phyloP scores from a whole-genome alignment of 139 green algal genomes.

The Diplosphaera chodatii region DNA sequence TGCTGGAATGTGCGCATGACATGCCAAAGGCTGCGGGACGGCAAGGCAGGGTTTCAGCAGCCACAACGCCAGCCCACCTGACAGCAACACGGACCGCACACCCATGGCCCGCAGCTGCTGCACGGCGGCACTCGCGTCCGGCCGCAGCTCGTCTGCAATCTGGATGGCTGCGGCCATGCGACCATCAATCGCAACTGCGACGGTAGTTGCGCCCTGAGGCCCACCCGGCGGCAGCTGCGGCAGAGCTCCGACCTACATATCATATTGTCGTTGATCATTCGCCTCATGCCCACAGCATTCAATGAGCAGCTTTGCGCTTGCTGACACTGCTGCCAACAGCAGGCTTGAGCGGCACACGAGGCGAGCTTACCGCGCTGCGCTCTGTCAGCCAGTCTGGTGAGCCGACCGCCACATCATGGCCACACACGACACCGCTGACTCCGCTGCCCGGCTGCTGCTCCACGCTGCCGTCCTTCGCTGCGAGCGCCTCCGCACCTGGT shows the following conservation, averaged over 20 bases:
- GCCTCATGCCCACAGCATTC: too few relatives aligned
- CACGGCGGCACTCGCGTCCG: conserved; percentile 47
- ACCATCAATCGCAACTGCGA: conserved; percentile 42
- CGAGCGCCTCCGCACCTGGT: not conserved
- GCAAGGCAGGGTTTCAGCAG: too few relatives aligned
- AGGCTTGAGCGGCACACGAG: too few relatives aligned
- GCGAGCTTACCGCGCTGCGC: not conserved
- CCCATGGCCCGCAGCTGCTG: conserved; percentile 27
- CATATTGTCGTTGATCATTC: too few relatives aligned
- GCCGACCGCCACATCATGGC: conserved; percentile 58
- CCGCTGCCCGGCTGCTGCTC: conserved; percentile 72
- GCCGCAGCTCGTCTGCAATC: conserved; percentile 53
- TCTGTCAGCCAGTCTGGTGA: conserved; percentile 63
- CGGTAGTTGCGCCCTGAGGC: conserved; percentile 21
- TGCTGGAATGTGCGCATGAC: too few relatives aligned
- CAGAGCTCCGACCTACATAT: not conserved
- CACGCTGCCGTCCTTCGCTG: conserved; percentile 54
- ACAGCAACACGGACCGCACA: conserved; percentile 63
- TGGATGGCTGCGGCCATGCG: conserved; percentile 47
- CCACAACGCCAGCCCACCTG: too few relatives aligned
- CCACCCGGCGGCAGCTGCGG: not conserved
- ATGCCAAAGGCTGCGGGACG: too few relatives aligned
- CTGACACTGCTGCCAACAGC: too few relatives aligned
- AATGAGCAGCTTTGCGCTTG: too few relatives aligned
- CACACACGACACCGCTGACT: conserved; percentile 52